Evolutionary conservation across 257 asterid species (phyloP).

Genomic region (Solanum chiquidenum): DNA sequence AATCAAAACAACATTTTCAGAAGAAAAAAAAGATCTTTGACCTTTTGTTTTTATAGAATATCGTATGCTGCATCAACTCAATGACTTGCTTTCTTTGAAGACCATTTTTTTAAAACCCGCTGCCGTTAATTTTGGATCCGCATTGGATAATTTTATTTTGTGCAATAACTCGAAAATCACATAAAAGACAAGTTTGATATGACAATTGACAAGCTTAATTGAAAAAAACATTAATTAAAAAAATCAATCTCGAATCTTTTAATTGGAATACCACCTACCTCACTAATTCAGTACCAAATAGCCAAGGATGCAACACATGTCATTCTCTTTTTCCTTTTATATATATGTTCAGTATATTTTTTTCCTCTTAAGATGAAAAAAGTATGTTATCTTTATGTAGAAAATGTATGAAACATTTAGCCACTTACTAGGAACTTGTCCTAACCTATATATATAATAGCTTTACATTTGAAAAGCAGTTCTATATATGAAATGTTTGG

Average conservation of each 20-base stretch:
- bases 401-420: background rate
- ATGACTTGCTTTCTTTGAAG: background rate
- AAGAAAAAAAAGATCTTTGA: background rate
- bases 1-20: background rate
- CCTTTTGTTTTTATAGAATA: background rate
- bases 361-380: background rate
- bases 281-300: background rate
- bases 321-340: background rate
- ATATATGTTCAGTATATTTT: background rate
- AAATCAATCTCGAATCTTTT: background rate
- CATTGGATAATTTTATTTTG: background rate
- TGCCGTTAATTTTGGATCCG: background rate
- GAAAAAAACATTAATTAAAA: background rate
- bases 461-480: background rate
- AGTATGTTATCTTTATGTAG: background rate
- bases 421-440: background rate
- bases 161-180: background rate
- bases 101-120: background rate
- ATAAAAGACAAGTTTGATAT: background rate
- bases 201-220: background rate
- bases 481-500: background rate
- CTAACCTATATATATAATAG: background rate
- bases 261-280: background rate
- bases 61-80: background rate
- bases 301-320: background rate